These are phyloP conservation scores for Leccinellum albellum DNA, from an alignment of 768 basidiomycete species.

Conservation along the genomic window DNA sequence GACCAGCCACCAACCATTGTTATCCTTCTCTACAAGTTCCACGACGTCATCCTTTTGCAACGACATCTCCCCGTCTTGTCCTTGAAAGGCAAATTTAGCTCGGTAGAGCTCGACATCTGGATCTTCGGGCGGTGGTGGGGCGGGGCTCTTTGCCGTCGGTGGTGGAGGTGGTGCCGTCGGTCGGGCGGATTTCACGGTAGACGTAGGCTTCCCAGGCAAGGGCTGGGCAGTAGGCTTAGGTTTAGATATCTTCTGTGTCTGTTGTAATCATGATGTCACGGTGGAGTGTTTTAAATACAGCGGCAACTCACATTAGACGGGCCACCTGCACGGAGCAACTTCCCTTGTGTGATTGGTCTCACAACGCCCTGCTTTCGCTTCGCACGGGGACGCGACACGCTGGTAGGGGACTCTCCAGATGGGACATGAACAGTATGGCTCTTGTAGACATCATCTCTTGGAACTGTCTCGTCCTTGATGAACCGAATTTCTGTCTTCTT, in stretches of 20 bases:
- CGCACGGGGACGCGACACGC: conserved; percentile 78
- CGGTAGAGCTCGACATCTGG: conserved; percentile 76
- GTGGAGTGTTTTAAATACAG: background rate
- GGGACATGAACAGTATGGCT: conserved; percentile 85
- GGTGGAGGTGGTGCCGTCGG: conserved; percentile 33
- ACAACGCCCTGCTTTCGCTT: conserved; percentile 85
- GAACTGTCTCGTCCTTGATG: conserved; percentile 82
- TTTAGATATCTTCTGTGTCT: conserved; percentile 37
- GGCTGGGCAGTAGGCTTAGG: conserved; percentile 47
- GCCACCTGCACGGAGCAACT: conserved; percentile 73
- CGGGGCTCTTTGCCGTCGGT: conserved; percentile 40
- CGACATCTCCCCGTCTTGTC: conserved; percentile 89
- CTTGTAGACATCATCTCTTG: conserved; percentile 84
- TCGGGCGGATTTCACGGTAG: conserved; percentile 23
- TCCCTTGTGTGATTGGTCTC: conserved; percentile 81
- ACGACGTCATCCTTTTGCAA: conserved; percentile 89
- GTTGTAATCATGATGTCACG: conserved; percentile 30
- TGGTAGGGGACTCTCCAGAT: conserved; percentile 81
- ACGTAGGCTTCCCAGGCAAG: conserved; percentile 54
- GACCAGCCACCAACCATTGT: conserved; percentile 98
- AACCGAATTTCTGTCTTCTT: conserved; percentile 87
- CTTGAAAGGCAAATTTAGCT: conserved; percentile 89
- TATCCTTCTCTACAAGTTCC: conserved; percentile 86
- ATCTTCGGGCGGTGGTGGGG: conserved; percentile 53
- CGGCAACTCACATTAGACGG: conserved; percentile 51